These are phyloP conservation scores for Penicillium roqueforti DNA, from an alignment of 495 filamentous ascomycete species.

Conservation along the genomic window DNA sequence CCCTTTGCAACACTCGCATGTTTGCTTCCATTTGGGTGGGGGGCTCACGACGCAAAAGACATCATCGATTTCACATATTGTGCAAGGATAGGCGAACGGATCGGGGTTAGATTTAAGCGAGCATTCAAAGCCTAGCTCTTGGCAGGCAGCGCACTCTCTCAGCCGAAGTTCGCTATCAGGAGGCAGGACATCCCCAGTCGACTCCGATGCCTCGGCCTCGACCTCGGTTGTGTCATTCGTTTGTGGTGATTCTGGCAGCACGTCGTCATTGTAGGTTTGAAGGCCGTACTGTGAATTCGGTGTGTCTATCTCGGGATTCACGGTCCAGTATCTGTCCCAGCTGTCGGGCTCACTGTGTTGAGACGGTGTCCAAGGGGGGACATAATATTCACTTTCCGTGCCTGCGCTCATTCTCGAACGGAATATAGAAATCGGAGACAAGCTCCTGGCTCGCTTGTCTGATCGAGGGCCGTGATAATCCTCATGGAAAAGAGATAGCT, in stretches of 20 bases:
- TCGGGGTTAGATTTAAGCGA: not conserved
- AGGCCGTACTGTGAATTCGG: not conserved
- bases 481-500: not conserved
- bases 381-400: not conserved
- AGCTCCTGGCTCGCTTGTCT: not conserved
- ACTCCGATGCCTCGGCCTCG: not conserved
- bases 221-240: not conserved
- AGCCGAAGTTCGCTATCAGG: not conserved
- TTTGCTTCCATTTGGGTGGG: constrained; percentile 2
- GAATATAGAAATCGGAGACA: not conserved
- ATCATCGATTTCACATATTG: not conserved
- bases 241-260: not conserved
- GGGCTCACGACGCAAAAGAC: not conserved
- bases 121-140: not conserved
- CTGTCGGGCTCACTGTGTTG: not conserved
- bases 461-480: not conserved
- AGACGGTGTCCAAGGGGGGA: not conserved
- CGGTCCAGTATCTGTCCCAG: constrained; percentile 1
- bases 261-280: not conserved
- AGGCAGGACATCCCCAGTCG: not conserved
- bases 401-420: not conserved
- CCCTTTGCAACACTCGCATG: not conserved
- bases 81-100: constrained; percentile 1
- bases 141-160: constrained; percentile 1
- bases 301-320: not conserved